Conservation (phyloP, 345 rosid species). For the Balakata baccata region DNA sequence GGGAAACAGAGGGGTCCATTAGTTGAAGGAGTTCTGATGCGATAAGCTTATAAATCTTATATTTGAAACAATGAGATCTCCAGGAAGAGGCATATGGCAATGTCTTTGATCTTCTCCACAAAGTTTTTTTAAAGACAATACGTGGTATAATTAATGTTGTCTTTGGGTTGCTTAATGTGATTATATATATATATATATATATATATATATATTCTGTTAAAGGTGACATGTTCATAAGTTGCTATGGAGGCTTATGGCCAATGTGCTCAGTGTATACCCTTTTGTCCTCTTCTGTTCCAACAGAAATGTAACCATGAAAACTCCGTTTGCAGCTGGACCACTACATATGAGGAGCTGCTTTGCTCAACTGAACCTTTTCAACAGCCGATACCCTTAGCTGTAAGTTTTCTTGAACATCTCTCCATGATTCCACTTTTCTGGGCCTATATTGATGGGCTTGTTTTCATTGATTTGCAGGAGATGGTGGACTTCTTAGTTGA, state of each 20-base stretch:
- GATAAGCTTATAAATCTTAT: no score
- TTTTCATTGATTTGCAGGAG: slow-evolving; percentile 31
- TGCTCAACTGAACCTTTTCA: slow-evolving; percentile 36
- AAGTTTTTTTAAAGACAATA: not conserved
- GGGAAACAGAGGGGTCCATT: not conserved
- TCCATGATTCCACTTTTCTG: not conserved
- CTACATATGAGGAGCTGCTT: slow-evolving; percentile 39
- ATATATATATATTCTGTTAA: no score
- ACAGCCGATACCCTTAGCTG: slow-evolving; percentile 41
- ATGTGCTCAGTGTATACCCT: no score
- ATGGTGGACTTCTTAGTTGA: slow-evolving; percentile 42
- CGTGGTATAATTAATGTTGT: not conserved
- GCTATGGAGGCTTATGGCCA: no score
- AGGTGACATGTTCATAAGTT: not conserved
- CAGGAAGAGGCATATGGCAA: not conserved
- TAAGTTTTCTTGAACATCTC: slow-evolving; percentile 19
- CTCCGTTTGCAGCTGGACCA: slow-evolving; percentile 35
- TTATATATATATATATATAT: no score
- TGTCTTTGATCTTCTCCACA: not conserved
- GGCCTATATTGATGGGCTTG: not conserved
- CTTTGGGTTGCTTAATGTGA: not conserved
- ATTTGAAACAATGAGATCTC: not conserved
- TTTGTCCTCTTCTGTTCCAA: not conserved
- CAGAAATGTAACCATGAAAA: not conserved
- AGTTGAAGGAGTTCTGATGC: not conserved